Base-by-base conservation (phyloP, 352 stramenopile genomes). In the Phytophthora litchii region DNA sequence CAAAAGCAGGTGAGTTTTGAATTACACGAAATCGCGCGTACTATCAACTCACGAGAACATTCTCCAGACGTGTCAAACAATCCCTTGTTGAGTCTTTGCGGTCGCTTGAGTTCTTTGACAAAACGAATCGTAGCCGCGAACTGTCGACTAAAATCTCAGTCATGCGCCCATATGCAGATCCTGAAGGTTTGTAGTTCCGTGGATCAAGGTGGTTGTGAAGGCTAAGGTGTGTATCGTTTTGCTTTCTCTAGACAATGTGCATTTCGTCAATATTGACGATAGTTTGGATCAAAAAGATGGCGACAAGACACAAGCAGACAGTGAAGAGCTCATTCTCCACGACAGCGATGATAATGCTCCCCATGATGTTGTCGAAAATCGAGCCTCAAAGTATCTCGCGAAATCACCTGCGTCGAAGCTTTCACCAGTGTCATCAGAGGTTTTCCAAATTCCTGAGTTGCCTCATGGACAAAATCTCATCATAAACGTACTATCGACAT, bases 401-500 rank as follows among this genome's bases (percentile, higher is more conserved):
- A 54, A 56, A 43, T 57, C 61, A 8, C 27, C 53, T 4, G 56
- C 10, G 1, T 51, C 57, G 35, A 67, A 64, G 14, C 14, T 41
- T 17, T 25, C 32, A 10, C 29, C 46, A 34, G 53, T 50, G 4
- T 48, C 64, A n/a, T 73, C 70, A 10, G 58, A 86, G 19, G 50
- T 68, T 31, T 89, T 91, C 40, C 60, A 74, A 7, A 93, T 95
- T 43, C 88, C 85, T 0, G 78, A 86, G 49, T 67, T 96, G 9
- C 87, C 87, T 16, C 71, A 60, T 17, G 86, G 86, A 1, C 71
- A 88, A 35, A 74, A 78, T 20, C 75, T 97, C 19, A 74, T 85
- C n/a, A 64, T 97, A 25, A 88, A 94, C 42, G 91, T 97, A 13
- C 46, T 95, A 20, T 89, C 76, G 4, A 97, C 91, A 7, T 96